Percentiles rank a stretch among this genome's conserved stretches.
phyloP scores from a whole-genome alignment of 2,329 filamentous ascomycete genomes.

The Phaeomoniella chlamydospora region DNA sequence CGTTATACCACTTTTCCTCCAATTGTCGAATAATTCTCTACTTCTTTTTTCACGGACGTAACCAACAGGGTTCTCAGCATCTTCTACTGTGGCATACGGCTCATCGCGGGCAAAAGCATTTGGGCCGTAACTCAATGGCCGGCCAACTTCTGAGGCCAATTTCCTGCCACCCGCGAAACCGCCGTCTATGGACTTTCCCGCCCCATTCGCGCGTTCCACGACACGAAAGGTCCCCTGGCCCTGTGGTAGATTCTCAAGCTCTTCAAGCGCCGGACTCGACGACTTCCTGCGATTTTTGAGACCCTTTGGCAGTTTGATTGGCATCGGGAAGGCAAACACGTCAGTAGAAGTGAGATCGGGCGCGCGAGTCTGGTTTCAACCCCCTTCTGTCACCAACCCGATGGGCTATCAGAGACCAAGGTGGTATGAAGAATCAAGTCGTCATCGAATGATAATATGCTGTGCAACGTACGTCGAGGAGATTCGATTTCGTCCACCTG shows the following conservation, averaged over 20 bases:
- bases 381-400: no score
- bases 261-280: slow-evolving; percentile 38
- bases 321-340: slow-evolving; percentile 23
- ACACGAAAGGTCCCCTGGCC: slow-evolving; percentile 38
- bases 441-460: no score
- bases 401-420: no score
- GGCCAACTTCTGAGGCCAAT: slow-evolving; percentile 17
- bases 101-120: slow-evolving; percentile 22
- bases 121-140: slow-evolving; percentile 17
- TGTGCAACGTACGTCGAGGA: no score
- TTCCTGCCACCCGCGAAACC: slow-evolving; percentile 19
- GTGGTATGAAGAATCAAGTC: no score
- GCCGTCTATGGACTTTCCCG: slow-evolving; percentile 27
- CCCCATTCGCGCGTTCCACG: slow-evolving; percentile 35
- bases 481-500: no score
- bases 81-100: no score
- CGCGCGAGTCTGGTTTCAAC: no score
- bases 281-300: slow-evolving; percentile 38
- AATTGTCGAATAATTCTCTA: slow-evolving; percentile 7
- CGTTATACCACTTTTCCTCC: slow-evolving; percentile 33
- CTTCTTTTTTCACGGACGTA: slow-evolving; percentile 14
- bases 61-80: slow-evolving; percentile 24
- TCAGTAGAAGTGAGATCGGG: no score
- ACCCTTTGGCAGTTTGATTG: slow-evolving; percentile 39
- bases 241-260: slow-evolving; percentile 20